Evolutionary conservation across 78 protist species (phyloP).

Genomic region (Chrysochromulina tobinii): DNA sequence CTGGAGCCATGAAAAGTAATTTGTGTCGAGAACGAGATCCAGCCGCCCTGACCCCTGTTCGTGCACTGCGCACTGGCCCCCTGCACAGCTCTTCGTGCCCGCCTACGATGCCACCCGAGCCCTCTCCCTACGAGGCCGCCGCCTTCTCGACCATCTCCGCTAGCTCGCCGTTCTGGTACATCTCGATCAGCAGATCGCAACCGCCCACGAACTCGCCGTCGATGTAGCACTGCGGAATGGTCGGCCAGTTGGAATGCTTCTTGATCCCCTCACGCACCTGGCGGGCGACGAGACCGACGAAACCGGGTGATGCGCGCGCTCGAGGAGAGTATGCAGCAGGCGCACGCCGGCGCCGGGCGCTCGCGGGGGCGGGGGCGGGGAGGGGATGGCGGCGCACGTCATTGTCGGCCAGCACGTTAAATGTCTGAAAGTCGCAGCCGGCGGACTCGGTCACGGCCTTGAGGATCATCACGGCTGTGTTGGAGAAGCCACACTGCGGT

Average conservation of each 20-base stretch:
- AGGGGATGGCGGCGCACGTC: neutral
- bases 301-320: too few species aligned
- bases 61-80: too few species aligned
- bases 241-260: conserved; percentile 85
- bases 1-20: too few species aligned
- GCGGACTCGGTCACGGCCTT: neutral
- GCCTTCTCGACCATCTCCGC: conserved; percentile 4
- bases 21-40: too few species aligned
- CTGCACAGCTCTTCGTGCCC: too few species aligned
- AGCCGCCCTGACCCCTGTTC: too few species aligned
- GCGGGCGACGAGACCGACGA: conserved; percentile 21
- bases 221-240: conserved; percentile 90
- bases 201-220: conserved; percentile 95
- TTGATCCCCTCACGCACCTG: conserved; percentile 76
- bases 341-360: conserved; percentile 42
- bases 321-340: too few species aligned
- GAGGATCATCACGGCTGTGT: conserved; percentile 71
- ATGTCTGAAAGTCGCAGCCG: neutral
- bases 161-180: conserved; percentile 75
- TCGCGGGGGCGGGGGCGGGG: conserved; percentile 30
- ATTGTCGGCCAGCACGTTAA: neutral
- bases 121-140: neutral
- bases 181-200: conserved; percentile 72
- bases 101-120: too few species aligned
- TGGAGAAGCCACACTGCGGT: conserved; percentile 91